Percentiles rank a stretch among this genome's conserved stretches.
Conservation (phyloP, 345 rosid species). For the Aethionema arabicum region DNA sequence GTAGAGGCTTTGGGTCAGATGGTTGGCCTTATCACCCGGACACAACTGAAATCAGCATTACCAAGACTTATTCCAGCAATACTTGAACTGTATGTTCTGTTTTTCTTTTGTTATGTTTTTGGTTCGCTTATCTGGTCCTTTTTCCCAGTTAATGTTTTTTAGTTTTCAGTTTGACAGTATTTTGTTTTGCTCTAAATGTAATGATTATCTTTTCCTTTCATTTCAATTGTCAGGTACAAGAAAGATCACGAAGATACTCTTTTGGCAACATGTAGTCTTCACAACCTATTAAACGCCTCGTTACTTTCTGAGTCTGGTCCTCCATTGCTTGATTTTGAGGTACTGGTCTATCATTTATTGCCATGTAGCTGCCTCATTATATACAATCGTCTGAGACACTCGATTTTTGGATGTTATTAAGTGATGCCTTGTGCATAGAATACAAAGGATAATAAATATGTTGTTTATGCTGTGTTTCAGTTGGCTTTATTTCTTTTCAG, state of each 20-base stretch:
- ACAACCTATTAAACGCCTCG: constrained; percentile 71
- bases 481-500: constrained; percentile 41
- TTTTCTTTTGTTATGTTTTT: constrained; percentile 18
- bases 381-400: constrained; percentile 8
- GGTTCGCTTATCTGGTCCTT: not conserved
- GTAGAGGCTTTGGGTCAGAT: constrained; percentile 97
- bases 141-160: too few species aligned
- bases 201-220: constrained; percentile 20
- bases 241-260: constrained; percentile 81
- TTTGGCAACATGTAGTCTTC: constrained; percentile 81
- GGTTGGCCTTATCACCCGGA: constrained; percentile 85
- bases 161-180: not conserved
- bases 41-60: constrained; percentile 86
- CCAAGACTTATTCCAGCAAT: constrained; percentile 86
- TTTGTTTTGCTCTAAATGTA: constrained; percentile 9
- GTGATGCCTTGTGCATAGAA: constrained; percentile 14
- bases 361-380: constrained; percentile 7
- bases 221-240: constrained; percentile 57
- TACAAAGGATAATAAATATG: constrained; percentile 3
- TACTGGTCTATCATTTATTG: constrained; percentile 32
- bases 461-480: constrained; percentile 22
- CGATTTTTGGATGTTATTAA: constrained; percentile 4
- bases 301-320: constrained; percentile 90
- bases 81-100: constrained; percentile 75
- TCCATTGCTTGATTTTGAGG: constrained; percentile 98